These are phyloP conservation scores for Infundibulicybe gibba DNA, from an alignment of 768 basidiomycete genomes.

Conservation along the genomic window DNA sequence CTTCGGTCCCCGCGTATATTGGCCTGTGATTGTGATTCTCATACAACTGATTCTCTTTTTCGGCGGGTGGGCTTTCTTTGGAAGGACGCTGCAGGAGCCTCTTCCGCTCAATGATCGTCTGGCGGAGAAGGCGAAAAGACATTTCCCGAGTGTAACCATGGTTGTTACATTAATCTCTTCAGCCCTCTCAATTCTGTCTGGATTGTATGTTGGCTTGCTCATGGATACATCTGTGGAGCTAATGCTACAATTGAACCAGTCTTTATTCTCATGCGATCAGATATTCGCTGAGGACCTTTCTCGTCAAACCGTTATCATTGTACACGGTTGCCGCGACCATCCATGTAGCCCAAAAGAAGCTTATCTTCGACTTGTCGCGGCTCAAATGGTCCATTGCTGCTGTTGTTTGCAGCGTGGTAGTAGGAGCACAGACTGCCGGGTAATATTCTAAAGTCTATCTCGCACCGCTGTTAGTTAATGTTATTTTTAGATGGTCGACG, in stretches of 20 bases:
- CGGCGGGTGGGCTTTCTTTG: slow-evolving; percentile 14
- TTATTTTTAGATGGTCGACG: slow-evolving; percentile 10
- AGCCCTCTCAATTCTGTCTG: slow-evolving; percentile 6
- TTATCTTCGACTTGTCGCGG: slow-evolving; percentile 10
- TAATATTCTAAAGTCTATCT: neutral
- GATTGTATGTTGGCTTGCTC: slow-evolving; percentile 7
- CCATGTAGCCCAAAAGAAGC: slow-evolving; percentile 7
- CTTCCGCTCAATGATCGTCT: slow-evolving; percentile 5
- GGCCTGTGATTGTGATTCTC: slow-evolving; percentile 3
- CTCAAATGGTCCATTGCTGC: slow-evolving; percentile 12
- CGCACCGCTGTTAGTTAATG: neutral
- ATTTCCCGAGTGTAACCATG: slow-evolving; percentile 14
- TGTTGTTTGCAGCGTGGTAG: slow-evolving; percentile 9
- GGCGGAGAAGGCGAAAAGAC: slow-evolving; percentile 7
- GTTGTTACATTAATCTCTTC: slow-evolving; percentile 11
- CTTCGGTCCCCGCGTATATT: no score
- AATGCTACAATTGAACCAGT: slow-evolving; percentile 1
- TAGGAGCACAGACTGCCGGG: slow-evolving; percentile 13
- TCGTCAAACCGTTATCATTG: slow-evolving; percentile 7
- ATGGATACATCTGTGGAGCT: neutral
- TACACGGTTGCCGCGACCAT: slow-evolving; percentile 11
- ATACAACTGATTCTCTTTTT: slow-evolving; percentile 7
- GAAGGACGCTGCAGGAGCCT: slow-evolving; percentile 8
- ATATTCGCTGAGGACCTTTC: slow-evolving; percentile 10
- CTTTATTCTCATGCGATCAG: slow-evolving; percentile 12